Conservation (phyloP, 1,284 basidiomycete genomes). For the Marasmius fiardii region DNA sequence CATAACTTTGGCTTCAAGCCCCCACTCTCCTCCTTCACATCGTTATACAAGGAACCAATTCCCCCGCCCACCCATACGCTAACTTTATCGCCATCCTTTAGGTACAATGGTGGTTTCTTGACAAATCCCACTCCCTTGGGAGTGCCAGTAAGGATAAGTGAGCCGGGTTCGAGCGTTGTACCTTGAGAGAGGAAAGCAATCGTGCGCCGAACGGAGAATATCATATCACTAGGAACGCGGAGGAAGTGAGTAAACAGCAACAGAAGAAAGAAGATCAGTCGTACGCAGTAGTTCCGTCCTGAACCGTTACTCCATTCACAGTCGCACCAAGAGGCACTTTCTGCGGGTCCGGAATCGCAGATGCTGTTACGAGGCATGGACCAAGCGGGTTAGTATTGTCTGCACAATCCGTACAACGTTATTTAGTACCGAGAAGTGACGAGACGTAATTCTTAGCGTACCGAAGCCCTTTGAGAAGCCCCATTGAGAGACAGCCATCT, state of each 20-base stretch:
- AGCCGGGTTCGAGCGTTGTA: slow-evolving; percentile 81
- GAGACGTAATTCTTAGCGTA: slow-evolving; percentile 25
- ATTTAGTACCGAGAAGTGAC: not conserved
- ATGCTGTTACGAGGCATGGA: slow-evolving; percentile 70
- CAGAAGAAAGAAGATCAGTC: slow-evolving; percentile 27
- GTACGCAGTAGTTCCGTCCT: slow-evolving; percentile 73
- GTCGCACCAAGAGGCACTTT: slow-evolving; percentile 59
- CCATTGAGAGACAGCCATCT: slow-evolving; percentile 77
- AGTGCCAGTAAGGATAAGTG: slow-evolving; percentile 76
- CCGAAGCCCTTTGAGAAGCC: slow-evolving; percentile 82
- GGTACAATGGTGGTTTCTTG: slow-evolving; percentile 63
- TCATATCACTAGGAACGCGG: slow-evolving; percentile 45
- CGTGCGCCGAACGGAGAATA: slow-evolving; percentile 70
- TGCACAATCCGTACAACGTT: slow-evolving; percentile 21
- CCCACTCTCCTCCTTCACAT: slow-evolving; percentile 61
- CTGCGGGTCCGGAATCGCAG: slow-evolving; percentile 68
- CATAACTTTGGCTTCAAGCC: slow-evolving; percentile 37
- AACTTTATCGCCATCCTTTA: slow-evolving; percentile 77
- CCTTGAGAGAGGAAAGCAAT: slow-evolving; percentile 82
- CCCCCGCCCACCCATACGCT: slow-evolving; percentile 61
- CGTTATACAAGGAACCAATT: slow-evolving; percentile 73
- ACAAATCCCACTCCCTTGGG: slow-evolving; percentile 79
- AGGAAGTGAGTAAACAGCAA: slow-evolving; percentile 18
- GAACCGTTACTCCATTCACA: slow-evolving; percentile 67
- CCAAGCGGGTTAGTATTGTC: slow-evolving; percentile 78